phyloP scores from a whole-genome alignment of 164 flowering plant species.

The Berberis vulgaris region DNA sequence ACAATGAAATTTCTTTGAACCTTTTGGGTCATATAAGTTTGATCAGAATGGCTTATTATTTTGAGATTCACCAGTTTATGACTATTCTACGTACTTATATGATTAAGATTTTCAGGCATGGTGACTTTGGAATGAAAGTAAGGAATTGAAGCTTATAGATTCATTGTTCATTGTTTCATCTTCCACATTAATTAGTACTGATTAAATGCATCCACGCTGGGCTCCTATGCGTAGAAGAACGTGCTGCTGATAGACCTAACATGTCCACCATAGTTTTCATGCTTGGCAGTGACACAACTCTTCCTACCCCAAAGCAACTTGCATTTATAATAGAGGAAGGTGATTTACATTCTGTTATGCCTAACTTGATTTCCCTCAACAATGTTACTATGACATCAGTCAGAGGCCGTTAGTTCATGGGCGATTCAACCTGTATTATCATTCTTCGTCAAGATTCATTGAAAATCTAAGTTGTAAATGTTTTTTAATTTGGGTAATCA shows the following conservation, averaged over 20 bases:
- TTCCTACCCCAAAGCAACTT: slow-evolving; percentile 18
- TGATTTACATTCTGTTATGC: no score
- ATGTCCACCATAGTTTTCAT: slow-evolving; percentile 22
- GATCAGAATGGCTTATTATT: no score
- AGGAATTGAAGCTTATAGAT: slow-evolving; percentile 17
- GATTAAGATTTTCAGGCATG: slow-evolving; percentile 26
- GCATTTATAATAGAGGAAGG: slow-evolving; percentile 11
- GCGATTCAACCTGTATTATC: no score
- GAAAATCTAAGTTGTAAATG: no score
- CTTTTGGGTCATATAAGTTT: slow-evolving; percentile 29
- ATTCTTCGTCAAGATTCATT: no score
- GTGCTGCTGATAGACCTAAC: slow-evolving; percentile 12
- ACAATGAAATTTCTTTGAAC: slow-evolving; percentile 6
- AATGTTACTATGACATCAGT: no score
- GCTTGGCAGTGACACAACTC: slow-evolving; percentile 18
- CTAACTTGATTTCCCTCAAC: no score
- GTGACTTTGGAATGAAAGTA: slow-evolving; percentile 28
- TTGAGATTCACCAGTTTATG: no score
- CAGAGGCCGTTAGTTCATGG: no score
- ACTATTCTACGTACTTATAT: background rate
- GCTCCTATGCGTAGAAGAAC: slow-evolving; percentile 18
- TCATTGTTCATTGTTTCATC: slow-evolving; percentile 1
- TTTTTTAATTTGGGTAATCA: no score
- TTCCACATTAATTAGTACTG: slow-evolving; percentile 9
- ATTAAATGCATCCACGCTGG: slow-evolving; percentile 25